Evolutionary conservation across 2,329 filamentous ascomycete genomes (phyloP).

Genomic region (Talaromyces piceae): DNA sequence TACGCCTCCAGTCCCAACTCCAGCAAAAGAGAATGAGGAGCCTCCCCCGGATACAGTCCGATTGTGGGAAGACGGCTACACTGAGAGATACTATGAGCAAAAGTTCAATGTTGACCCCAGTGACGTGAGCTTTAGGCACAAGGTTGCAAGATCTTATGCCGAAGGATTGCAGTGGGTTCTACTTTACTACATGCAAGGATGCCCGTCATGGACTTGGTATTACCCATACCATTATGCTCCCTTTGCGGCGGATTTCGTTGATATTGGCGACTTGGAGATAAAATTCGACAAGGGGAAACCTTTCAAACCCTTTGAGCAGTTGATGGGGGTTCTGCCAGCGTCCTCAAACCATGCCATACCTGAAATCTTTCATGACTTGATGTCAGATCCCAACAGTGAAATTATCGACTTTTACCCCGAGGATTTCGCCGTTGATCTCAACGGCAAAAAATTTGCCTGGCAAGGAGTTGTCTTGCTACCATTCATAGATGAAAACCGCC

Average conservation of each 20-base stretch:
- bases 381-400: conserved; percentile 78
- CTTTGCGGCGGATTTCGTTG: conserved; percentile 89
- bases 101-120: conserved; percentile 82
- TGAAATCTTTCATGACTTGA: conserved; percentile 77
- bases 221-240: conserved; percentile 98
- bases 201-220: conserved; percentile 98
- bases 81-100: conserved; percentile 92
- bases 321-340: conserved; percentile 96
- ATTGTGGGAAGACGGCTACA: conserved; percentile 92
- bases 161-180: conserved; percentile 94
- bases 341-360: conserved; percentile 89
- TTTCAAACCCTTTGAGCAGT: conserved; percentile 88
- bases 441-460: conserved; percentile 98
- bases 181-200: conserved; percentile 95
- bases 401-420: conserved; percentile 98
- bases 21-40: conserved; percentile 41
- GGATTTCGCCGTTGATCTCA: conserved; percentile 86
- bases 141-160: conserved; percentile 85
- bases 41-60: conserved; percentile 71
- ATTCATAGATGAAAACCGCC: conserved; percentile 87
- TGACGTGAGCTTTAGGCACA: conserved; percentile 77
- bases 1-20: conserved; percentile 45
- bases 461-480: conserved; percentile 89
- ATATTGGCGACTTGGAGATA: conserved; percentile 70
- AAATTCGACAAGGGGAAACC: conserved; percentile 76